Conservation (phyloP, 768 basidiomycete species). For the Tulasnella sp. region DNA sequence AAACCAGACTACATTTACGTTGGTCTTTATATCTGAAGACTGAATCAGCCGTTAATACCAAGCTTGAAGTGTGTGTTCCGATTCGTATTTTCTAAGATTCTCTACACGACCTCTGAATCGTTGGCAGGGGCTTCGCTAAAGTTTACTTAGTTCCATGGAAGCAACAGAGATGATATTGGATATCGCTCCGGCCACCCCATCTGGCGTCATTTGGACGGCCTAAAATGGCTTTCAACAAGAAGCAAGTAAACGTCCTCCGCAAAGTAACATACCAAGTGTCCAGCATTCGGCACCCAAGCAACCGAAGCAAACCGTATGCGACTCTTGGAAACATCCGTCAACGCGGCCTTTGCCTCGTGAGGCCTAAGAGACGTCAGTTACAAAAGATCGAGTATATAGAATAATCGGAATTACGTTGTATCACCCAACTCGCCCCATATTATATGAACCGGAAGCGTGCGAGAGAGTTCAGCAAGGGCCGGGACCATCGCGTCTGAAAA, state of each 20-base stretch:
- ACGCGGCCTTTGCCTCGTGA: not conserved
- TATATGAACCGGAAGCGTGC: not conserved
- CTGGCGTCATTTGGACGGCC: not conserved
- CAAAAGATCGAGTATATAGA: not conserved
- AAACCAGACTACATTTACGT: no score
- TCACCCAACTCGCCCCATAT: not conserved
- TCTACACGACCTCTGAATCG: no score
- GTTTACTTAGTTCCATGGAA: no score
- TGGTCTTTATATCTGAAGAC: no score
- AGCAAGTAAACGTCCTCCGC: not conserved
- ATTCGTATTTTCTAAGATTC: no score
- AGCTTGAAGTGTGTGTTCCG: no score
- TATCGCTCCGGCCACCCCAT: not conserved
- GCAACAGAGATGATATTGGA: no score
- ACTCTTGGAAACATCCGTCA: not conserved
- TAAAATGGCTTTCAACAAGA: not conserved
- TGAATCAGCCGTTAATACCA: no score
- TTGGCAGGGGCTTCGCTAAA: no score
- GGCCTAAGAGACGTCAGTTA: not conserved
- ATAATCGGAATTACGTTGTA: not conserved
- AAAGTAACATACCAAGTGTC: conserved; percentile 3
- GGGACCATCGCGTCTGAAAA: not conserved
- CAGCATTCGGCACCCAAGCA: conserved; percentile 5
- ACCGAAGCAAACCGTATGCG: not conserved
- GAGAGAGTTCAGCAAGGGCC: not conserved